Base-by-base conservation (phyloP, 345 rosid species). In the Toxicodendron radicans region DNA sequence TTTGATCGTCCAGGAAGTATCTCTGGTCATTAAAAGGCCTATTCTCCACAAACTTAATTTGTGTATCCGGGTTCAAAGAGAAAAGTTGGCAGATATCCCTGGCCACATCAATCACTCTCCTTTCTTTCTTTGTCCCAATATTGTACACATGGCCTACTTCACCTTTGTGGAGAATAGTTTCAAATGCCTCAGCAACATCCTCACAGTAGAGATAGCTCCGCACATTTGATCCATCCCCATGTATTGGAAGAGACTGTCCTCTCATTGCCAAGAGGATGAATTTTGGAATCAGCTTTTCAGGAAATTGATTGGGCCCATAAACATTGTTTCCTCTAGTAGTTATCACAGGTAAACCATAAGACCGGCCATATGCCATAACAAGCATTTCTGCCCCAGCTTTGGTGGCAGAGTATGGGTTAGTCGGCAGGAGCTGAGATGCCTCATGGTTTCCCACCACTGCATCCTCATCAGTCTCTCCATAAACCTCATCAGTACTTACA, bases 321-420 rank as follows among this genome's bases (percentile, higher is more conserved):
- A 84, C 87, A 75, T 82, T 84, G 75, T 84, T 84, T 32, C 87
- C 87, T 43, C 87, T 80, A 17, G 85, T 84, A 9, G 87, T 84
- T 49, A 84, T 84, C 65, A 84, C 85, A 20, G 87, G 87, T 30
- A 84, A 66, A n/a, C 84, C 87, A 66, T 84, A 84, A 0, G 87
- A 84, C 38, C 87, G 45, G 0, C 73, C 85, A n/a, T 82, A 84
- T 7, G 87, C 87, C 85, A 84, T 84, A 7, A 82, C 87, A 60
- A 84, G 85, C 87, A 85, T 82, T 56, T 85, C 85, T 9, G 85
- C 87, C 10, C 87, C 87, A 46, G 85, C 87, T 77, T 85, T 85
- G 2, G 87, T 82, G 46, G 87, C 85, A 66, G 87, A 85, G 54
- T 85, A 85, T 0, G 87, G 87, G 41, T 85, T 85, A 5, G 87